These are phyloP conservation scores for Salix exigua DNA, from an alignment of 345 rosid species.

Conservation along the genomic window DNA sequence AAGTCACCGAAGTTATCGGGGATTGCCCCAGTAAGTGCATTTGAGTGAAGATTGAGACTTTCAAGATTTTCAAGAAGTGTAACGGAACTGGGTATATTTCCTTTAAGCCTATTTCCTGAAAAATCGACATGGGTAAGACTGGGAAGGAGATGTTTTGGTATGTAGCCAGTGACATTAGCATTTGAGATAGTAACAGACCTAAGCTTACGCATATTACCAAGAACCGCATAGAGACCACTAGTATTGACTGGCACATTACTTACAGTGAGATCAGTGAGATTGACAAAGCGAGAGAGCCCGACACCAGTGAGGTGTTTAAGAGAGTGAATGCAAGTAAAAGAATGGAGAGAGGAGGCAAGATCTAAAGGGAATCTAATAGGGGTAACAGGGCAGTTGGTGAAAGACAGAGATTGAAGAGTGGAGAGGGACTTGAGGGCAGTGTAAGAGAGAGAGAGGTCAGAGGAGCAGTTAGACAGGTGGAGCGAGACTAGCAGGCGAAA, in stretches of 20 bases:
- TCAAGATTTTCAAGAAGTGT: conserved; percentile 62
- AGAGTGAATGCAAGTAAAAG: conserved; percentile 57
- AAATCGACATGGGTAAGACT: conserved; percentile 76
- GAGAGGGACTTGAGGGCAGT: conserved; percentile 60
- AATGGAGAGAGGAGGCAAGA: conserved; percentile 54
- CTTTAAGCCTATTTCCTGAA: conserved; percentile 64
- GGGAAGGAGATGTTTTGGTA: conserved; percentile 46
- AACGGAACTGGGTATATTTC: conserved; percentile 66
- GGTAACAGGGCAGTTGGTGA: conserved; percentile 59
- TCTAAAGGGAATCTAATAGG: conserved; percentile 62
- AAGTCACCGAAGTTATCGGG: conserved; percentile 66
- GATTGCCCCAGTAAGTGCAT: conserved; percentile 59
- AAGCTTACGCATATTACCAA: conserved; percentile 63
- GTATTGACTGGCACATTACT: conserved; percentile 51
- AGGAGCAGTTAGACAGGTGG: conserved; percentile 72
- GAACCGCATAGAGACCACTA: conserved; percentile 69
- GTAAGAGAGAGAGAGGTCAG: conserved; percentile 55
- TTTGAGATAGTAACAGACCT: conserved; percentile 56
- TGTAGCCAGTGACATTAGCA: conserved; percentile 61
- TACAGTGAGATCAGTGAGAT: conserved; percentile 79
- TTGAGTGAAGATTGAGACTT: conserved; percentile 55
- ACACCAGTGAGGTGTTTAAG: conserved; percentile 67
- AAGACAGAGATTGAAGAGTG: conserved; percentile 63
- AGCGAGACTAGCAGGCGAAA: conserved; percentile 72
- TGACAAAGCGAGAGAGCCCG: conserved; percentile 59